These are phyloP conservation scores for Incumbomyces delicatus DNA, from an alignment of 2,329 filamentous ascomycete species.

Conservation along the genomic window DNA sequence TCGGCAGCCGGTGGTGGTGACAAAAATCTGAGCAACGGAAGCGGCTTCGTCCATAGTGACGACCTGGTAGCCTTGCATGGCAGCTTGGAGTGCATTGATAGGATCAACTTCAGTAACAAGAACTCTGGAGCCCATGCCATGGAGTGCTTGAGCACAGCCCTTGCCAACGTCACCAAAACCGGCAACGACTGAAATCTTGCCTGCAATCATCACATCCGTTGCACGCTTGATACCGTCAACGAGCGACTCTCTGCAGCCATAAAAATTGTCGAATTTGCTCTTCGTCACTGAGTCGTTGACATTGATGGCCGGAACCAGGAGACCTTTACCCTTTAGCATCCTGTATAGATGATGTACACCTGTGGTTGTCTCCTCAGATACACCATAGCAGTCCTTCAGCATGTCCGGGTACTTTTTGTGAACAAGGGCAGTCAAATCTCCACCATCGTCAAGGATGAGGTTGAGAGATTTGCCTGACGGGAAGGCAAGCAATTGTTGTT, in stretches of 20 bases:
- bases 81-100: constrained; percentile 98
- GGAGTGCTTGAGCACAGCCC: constrained; percentile 91
- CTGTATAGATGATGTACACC: constrained; percentile 99
- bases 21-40: constrained; percentile 85
- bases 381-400: constrained; percentile 96
- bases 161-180: constrained; percentile 99
- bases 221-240: constrained; percentile 99
- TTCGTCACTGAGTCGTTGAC: constrained; percentile 99
- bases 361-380: constrained; percentile 99
- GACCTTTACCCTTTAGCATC: constrained; percentile 85
- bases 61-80: constrained; percentile 94
- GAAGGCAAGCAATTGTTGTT: constrained; percentile 96
- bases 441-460: constrained; percentile 97
- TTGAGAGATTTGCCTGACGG: constrained; percentile 94
- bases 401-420: constrained; percentile 98
- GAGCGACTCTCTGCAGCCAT: constrained; percentile 97
- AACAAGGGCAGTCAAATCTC: constrained; percentile 90
- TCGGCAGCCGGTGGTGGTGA: constrained; percentile 98
- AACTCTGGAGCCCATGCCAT: constrained; percentile 94
- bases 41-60: constrained; percentile 97
- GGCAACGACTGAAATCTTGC: constrained; percentile 95
- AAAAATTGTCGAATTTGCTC: constrained; percentile 99
- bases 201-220: constrained; percentile 99
- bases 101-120: constrained; percentile 95
- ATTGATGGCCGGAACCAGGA: constrained; percentile 93